These are phyloP conservation scores for Pseudoscleropodium purum DNA, from an alignment of 225 moss, liverwort and hornwort species.

Conservation along the genomic window DNA sequence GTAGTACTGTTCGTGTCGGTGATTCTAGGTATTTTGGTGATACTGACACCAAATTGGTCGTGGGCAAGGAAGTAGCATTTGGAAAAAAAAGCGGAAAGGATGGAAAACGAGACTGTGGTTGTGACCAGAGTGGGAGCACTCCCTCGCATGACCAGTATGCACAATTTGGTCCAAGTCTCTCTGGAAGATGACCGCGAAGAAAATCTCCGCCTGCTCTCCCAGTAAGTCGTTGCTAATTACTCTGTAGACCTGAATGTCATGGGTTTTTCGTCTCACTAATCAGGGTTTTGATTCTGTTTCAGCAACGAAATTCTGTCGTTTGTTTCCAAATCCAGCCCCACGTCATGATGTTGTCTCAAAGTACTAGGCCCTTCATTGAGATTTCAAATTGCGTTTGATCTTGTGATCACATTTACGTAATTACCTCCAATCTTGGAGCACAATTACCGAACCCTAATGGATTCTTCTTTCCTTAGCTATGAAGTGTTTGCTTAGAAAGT, in stretches of 20 bases:
- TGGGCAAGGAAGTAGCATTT: neutral
- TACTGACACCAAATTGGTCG: neutral
- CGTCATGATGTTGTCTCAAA: neutral
- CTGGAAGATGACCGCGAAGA: constrained; percentile 41
- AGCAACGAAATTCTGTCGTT: neutral
- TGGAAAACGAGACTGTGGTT: neutral
- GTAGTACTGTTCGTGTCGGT: neutral
- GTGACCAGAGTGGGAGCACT: neutral
- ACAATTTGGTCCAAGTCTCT: constrained; percentile 23
- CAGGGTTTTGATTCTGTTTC: neutral
- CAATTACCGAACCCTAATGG: neutral
- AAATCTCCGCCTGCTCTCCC: constrained; percentile 44
- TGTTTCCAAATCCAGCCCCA: neutral
- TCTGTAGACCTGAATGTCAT: neutral
- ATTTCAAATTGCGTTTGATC: neutral
- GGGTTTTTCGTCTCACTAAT: neutral
- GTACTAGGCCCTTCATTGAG: neutral
- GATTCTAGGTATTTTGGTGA: neutral
- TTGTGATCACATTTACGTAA: neutral
- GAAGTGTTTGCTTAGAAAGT: neutral
- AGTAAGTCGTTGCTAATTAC: constrained; percentile 16
- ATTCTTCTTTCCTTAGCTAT: neutral
- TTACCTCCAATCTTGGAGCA: neutral
- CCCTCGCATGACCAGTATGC: constrained; percentile 37
- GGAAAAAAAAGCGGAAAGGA: neutral